Evolutionary conservation across 768 basidiomycete genomes (phyloP).

Genomic region (Phanerodontia chrysosporium): DNA sequence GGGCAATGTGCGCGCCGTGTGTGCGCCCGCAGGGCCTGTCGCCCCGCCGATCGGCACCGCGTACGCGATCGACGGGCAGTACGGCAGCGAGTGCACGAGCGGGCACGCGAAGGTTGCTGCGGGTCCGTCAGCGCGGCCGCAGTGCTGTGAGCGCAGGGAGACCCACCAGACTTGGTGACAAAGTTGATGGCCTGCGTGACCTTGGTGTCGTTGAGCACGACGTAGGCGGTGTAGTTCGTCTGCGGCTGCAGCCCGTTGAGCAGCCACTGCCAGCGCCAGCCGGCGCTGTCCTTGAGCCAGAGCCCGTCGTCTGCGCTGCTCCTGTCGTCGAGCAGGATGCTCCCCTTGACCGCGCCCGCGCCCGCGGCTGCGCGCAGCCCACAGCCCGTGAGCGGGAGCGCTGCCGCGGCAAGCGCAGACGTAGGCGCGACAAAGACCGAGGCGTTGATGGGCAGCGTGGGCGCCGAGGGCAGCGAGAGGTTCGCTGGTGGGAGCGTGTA

Average conservation of each 20-base stretch:
- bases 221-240: constrained; percentile 80
- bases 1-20: constrained; percentile 52
- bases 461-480: constrained; percentile 34
- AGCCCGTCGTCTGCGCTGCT: constrained; percentile 34
- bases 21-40: too few species aligned
- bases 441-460: constrained; percentile 31
- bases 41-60: constrained; percentile 72
- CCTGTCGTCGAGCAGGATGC: constrained; percentile 12
- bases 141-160: background rate
- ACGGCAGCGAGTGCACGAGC: constrained; percentile 66
- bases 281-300: constrained; percentile 54
- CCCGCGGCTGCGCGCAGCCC: constrained; percentile 43
- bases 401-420: constrained; percentile 31
- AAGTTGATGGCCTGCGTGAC: constrained; percentile 70
- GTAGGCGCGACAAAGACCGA: constrained; percentile 56
- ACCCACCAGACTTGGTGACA: constrained; percentile 67
- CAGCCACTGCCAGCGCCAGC: constrained; percentile 70
- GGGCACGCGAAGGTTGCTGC: constrained; percentile 66
- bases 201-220: constrained; percentile 49
- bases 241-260: constrained; percentile 51
- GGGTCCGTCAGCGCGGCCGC: background rate
- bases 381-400: constrained; percentile 56
- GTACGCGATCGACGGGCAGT: constrained; percentile 68
- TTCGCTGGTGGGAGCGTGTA: constrained; percentile 67
- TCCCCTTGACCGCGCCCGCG: background rate